phyloP scores from a whole-genome alignment of 495 filamentous ascomycete species.

The Penicillium nucicola region DNA sequence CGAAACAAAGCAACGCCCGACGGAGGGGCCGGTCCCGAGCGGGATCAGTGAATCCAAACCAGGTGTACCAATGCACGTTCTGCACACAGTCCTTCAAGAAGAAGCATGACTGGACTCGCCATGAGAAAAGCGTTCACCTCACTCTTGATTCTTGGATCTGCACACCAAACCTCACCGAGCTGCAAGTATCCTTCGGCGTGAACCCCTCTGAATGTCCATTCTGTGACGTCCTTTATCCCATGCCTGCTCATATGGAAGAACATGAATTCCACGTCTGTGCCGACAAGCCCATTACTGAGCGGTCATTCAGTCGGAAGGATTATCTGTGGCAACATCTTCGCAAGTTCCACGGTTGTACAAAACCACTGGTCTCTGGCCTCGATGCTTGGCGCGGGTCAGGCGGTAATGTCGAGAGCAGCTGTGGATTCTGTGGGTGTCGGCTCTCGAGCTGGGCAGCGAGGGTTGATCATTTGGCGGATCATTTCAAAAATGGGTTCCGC shows the following conservation, averaged over 20 bases:
- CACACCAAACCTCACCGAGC: constrained; percentile 23
- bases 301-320: constrained; percentile 82
- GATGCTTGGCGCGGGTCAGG: constrained; percentile 64
- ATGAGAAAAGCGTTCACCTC: constrained; percentile 78
- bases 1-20: constrained; percentile 8
- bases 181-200: constrained; percentile 8
- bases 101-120: constrained; percentile 81
- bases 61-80: constrained; percentile 75
- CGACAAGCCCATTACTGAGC: constrained; percentile 58
- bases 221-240: constrained; percentile 58
- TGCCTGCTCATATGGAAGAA: constrained; percentile 58
- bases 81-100: constrained; percentile 77
- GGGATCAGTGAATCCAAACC: constrained; percentile 45
- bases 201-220: constrained; percentile 57
- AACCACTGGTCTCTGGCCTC: constrained; percentile 57
- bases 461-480: constrained; percentile 62
- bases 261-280: constrained; percentile 72
- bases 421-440: constrained; percentile 64
- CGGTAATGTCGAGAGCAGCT: constrained; percentile 60
- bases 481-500: constrained; percentile 63
- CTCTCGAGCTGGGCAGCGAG: constrained; percentile 61
- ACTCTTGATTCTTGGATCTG: constrained; percentile 79
- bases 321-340: constrained; percentile 79
- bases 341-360: constrained; percentile 67
- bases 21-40: constrained; percentile 43